A percentile compares a stretch with the other conserved stretches of the same genome.
Conservation (phyloP, 1,139 yeast species). For the Lodderomyces orthopsilosis region DNA sequence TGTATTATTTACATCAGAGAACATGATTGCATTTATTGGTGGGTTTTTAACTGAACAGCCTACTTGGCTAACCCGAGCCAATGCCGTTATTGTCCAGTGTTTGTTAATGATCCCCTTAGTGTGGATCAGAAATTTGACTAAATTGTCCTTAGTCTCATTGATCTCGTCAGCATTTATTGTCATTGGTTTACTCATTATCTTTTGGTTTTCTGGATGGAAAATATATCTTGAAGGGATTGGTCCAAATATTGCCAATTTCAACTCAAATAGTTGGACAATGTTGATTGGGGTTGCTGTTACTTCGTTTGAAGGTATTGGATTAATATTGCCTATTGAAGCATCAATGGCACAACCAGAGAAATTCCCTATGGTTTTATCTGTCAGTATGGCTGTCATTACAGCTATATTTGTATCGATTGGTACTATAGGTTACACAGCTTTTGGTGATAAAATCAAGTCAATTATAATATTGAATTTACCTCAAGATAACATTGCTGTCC, state of each 20-base stretch:
- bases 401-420: slow-evolving; percentile 61
- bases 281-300: slow-evolving; percentile 80
- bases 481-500: slow-evolving; percentile 59
- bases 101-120: slow-evolving; percentile 64
- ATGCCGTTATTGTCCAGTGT: slow-evolving; percentile 54
- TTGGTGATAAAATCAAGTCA: slow-evolving; percentile 64
- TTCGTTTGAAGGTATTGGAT: slow-evolving; percentile 78
- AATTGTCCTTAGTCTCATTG: slow-evolving; percentile 64
- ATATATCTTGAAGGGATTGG: slow-evolving; percentile 47
- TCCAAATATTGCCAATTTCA: slow-evolving; percentile 49
- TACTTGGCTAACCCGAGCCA: slow-evolving; percentile 20
- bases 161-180: slow-evolving; percentile 66
- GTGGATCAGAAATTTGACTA: slow-evolving; percentile 68
- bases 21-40: slow-evolving; percentile 48
- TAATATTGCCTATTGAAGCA: slow-evolving; percentile 73
- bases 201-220: slow-evolving; percentile 53
- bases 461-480: slow-evolving; percentile 72
- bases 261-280: slow-evolving; percentile 64
- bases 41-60: slow-evolving; percentile 16
- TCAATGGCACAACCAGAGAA: slow-evolving; percentile 73
- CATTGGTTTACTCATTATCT: slow-evolving; percentile 60
- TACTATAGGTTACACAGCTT: slow-evolving; percentile 64
- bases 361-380: slow-evolving; percentile 60
- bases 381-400: slow-evolving; percentile 61
- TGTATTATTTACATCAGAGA: slow-evolving; percentile 69